Conservation (phyloP, 306 rosid genomes). For the Corylus heterophylla region DNA sequence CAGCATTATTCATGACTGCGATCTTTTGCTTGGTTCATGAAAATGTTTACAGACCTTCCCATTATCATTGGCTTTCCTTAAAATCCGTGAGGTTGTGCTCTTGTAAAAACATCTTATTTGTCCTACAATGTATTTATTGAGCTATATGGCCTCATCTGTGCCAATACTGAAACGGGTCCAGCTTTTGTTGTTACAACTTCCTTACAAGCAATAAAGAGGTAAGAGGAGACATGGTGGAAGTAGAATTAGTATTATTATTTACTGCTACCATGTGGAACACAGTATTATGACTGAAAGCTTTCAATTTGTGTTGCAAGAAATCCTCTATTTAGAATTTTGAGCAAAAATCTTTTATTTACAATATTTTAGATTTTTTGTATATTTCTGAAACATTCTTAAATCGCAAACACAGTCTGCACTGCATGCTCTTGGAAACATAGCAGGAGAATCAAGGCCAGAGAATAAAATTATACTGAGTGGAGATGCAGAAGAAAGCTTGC, state of each 20-base stretch:
- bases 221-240: background rate
- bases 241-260: background rate
- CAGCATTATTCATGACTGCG: background rate
- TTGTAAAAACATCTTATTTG: constrained; percentile 4
- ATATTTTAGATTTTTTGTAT: background rate
- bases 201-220: background rate
- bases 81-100: background rate
- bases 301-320: background rate
- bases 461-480: constrained; percentile 49
- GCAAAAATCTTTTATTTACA: background rate
- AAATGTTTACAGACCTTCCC: background rate
- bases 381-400: constrained; percentile 13
- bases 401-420: constrained; percentile 68
- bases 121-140: background rate
- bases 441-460: constrained; percentile 70
- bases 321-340: background rate
- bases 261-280: background rate
- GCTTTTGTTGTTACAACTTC: background rate
- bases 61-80: background rate
- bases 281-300: background rate
- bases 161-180: background rate
- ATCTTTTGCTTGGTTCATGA: background rate
- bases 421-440: constrained; percentile 84
- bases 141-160: background rate
- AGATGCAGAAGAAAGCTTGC: constrained; percentile 74